Evolutionary conservation across 306 rosid species (phyloP).

Genomic region (Biancaea sappan): DNA sequence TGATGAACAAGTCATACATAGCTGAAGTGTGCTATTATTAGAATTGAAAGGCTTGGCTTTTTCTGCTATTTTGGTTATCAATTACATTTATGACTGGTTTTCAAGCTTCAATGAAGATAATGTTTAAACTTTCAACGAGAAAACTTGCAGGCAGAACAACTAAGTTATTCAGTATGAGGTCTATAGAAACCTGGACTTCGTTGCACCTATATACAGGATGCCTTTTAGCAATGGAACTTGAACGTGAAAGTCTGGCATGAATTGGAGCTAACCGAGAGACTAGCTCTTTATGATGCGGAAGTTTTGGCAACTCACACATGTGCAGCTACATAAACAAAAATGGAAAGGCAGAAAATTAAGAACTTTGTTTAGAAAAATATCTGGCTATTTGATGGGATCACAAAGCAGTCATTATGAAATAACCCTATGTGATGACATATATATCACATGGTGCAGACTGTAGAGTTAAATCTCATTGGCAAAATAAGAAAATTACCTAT

Average conservation of each 20-base stretch:
- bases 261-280: slow-evolving; percentile 63
- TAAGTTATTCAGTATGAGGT: slow-evolving; percentile 37
- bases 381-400: background rate
- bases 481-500: background rate
- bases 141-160: slow-evolving; percentile 4
- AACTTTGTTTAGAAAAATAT: background rate
- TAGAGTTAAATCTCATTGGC: background rate
- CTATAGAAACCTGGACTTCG: slow-evolving; percentile 74
- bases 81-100: background rate
- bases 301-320: slow-evolving; percentile 63
- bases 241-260: slow-evolving; percentile 63
- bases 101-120: background rate
- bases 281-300: slow-evolving; percentile 76
- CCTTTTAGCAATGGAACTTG: slow-evolving; percentile 61
- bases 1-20: slow-evolving; percentile 10
- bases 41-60: background rate
- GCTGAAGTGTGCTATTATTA: background rate
- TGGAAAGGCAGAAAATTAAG: background rate
- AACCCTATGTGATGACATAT: background rate
- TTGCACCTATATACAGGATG: slow-evolving; percentile 91
- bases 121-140: background rate
- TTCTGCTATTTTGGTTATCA: background rate
- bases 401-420: background rate
- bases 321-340: slow-evolving; percentile 57
- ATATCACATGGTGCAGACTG: background rate